Evolutionary conservation across 2,329 filamentous ascomycete species (phyloP), one percentile per base, ranked within the genome.

Genomic region (Penicillium griseofulvum): DNA sequence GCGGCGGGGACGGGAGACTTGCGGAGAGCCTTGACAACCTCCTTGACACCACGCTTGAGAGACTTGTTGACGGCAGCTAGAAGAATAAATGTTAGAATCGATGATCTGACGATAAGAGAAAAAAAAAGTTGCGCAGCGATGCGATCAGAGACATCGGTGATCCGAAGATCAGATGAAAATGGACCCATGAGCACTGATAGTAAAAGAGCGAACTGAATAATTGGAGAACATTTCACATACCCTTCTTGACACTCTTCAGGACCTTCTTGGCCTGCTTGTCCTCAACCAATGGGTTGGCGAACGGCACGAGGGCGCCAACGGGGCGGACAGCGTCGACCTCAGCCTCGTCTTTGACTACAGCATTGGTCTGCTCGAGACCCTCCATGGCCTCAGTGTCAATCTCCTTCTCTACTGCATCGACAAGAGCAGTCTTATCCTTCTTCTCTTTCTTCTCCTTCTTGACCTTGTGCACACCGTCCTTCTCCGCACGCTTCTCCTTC

Each of bases 21-120:
- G 80, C 94, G 91, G 67, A 99, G 89, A 33, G 92, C 89, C 81
- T 99, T 99, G 80, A 97, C 92, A 71, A 96, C 93, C 80, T 99
- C 94, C 79, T 99, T 99, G 64, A 99, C 94, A 72, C 94, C 94
- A 71, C 94, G 92, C 81, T 96, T 96, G 71, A 99, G 89, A 56
- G 90, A 89, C 80, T 95, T 95, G 79, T 91, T 86, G 79, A 96
- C 96, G 68, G 94, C 92, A 66, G 93, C 94, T 97, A 76, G 48
- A 55, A 22, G 28, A 22, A 36, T 34, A 1, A 54, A 29, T 24
- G 50, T 68, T 57, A 72, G 67, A 47, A 58, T 22, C 19, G 28
- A 45, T 10, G 16, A n/a, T 44, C 47, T 39, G 26, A 26, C 28
- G 33, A 51, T 45, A 38, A 49, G 47, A 41, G 26, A 50, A 49